Evolutionary conservation across 208 protist genomes (phyloP), one percentile per base, ranked within the genome.

Genomic region (Leishmania aethiopica): DNA sequence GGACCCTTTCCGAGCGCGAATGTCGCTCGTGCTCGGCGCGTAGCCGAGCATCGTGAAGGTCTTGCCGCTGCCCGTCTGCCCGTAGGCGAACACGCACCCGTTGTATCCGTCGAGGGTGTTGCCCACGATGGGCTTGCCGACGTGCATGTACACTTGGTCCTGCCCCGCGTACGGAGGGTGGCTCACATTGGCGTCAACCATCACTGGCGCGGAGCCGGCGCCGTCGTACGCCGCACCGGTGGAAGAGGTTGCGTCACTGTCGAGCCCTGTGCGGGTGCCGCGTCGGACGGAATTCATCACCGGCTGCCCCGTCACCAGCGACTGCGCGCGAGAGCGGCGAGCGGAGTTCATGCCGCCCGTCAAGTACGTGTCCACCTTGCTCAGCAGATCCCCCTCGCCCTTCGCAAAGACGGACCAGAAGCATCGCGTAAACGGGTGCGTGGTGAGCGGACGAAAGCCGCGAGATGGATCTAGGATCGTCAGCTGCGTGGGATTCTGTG

Each of bases 21-120:
- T 76, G 60, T 87, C 88, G 77, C 75, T 84, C 55, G 75, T 82
- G 47, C 71, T 88, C 51, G 93, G 91, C 10, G 86, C 84, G 81
- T 95, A 94, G 59, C 97, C 96, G 37, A 97, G 86, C 90, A 98
- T 99, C 35, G 97, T 98, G 89, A 97, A 98, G 28, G 97, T 98
- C 85, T 99, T 99, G 85, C 97, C 97, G 69, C 88, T 92, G 71
- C 92, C 91, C 0, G 97, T 99, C 85, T 96, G 93, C 17, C 96
- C 96, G 86, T 98, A 98, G 19, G 94, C 95, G 78, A 98, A 98
- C 64, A 98, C 85, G 74, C 93, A 95, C 47, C 88, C 93, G 89
- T 98, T 96, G 85, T 94, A 95, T 57, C 96, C 94, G 75, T 95
- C 89, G 42, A 98, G 88, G 19, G 91, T 88, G 78, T 95, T 94